Evolutionary conservation across 2,329 filamentous ascomycete species (phyloP).

Genomic region (Sclerotinia borealis): DNA sequence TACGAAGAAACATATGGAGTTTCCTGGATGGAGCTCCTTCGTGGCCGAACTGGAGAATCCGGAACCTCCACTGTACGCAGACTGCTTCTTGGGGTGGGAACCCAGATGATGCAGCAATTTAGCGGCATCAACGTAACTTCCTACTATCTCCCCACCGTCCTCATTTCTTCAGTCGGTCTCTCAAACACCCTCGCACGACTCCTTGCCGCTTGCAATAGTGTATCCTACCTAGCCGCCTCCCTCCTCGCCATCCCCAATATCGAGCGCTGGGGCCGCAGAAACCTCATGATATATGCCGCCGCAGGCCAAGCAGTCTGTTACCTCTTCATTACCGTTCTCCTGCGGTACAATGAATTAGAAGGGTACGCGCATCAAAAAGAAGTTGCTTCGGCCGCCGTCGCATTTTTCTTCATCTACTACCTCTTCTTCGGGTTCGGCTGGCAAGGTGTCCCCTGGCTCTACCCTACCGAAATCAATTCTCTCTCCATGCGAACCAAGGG

Average conservation of each 20-base stretch:
- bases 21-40: constrained; percentile 9
- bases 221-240: constrained; percentile 6
- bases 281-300: constrained; percentile 66
- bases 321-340: constrained; percentile 39
- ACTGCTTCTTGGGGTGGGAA: constrained; percentile 64
- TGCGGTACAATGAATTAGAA: constrained; percentile 24
- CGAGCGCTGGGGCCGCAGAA: constrained; percentile 58
- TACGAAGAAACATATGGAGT: constrained; percentile 8
- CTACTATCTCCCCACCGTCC: constrained; percentile 45
- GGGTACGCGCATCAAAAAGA: constrained; percentile 8
- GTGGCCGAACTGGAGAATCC: not conserved
- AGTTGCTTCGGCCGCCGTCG: constrained; percentile 22
- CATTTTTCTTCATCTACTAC: constrained; percentile 45
- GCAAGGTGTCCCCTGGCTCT: constrained; percentile 40
- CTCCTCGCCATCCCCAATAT: constrained; percentile 37
- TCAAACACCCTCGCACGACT: constrained; percentile 45
- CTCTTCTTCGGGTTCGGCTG: constrained; percentile 48
- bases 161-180: constrained; percentile 42
- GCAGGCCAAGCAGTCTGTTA: constrained; percentile 63
- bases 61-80: constrained; percentile 48
- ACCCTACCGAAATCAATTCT: constrained; percentile 51
- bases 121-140: constrained; percentile 40
- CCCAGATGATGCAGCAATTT: constrained; percentile 51
- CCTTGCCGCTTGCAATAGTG: constrained; percentile 44
- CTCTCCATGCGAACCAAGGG: constrained; percentile 48